Evolutionary conservation across 768 basidiomycete genomes (phyloP), one percentile per base, ranked within the genome.

Genomic region (Suillus decipiens): DNA sequence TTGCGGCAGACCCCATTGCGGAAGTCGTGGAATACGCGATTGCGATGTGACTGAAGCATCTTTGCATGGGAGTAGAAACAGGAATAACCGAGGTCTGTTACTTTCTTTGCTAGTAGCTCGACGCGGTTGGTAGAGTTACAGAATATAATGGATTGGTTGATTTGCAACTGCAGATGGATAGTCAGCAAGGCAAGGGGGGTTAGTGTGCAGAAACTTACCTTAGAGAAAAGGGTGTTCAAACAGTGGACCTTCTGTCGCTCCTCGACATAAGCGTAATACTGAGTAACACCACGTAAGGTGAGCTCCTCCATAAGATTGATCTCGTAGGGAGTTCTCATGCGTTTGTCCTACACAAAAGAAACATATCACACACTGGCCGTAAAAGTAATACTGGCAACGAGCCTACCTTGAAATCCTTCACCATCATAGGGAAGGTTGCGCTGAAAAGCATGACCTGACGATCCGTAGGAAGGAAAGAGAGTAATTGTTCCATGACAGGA

Each of bases 251-350:
- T 99, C 81, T 99, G 96, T 66, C 94, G 88, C 76, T 99, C 96
- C 79, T 99, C 96, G 73, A 99, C 95, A 78, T 94, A 99, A 70
- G 97, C 96, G 75, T 99, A 99, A 76, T 98, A 99, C 82, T 99
- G 96, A 56, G 96, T 99, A 61, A 99, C 96, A 82, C 96, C 96
- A 67, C 93, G 93, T 53, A 99, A 83, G 59, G 96, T 99, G 66
- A 99, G 89, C 83, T 99, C 96, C 70, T 99, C 96, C 96, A 99
- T 99, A 76, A 99, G 89, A 79, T 99, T 99, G 80, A 98, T 97
- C 78, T 97, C 95, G 78, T 96, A 90, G 5, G 97, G 95, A 65
- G 88, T 86, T 65, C 84, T 86, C 96, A 99, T 98, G 81, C 98
- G 92, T 79, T 96, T 95, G 72, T 95, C 93, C 95, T 96, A 60